Percentiles rank a stretch among this genome's conserved stretches.
Conservation (phyloP, 2,329 filamentous ascomycete genomes). For the Neofusicoccum umdonicola region DNA sequence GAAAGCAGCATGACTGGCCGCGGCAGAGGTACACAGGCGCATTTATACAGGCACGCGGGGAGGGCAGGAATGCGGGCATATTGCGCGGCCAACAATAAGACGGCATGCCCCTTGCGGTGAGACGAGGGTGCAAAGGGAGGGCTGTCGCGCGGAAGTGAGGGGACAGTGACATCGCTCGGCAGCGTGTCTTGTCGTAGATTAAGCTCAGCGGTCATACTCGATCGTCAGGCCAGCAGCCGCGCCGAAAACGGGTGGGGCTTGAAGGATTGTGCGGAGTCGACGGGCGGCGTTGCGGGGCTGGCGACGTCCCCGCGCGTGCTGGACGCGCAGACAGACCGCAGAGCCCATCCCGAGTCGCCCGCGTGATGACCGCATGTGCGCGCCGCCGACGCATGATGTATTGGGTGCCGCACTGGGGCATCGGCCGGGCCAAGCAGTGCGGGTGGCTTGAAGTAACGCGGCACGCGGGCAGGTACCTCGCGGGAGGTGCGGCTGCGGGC, state of each 20-base stretch:
- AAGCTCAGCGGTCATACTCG: background rate
- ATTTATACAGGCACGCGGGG: slow-evolving; percentile 7
- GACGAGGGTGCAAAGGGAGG: background rate
- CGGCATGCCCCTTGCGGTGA: background rate
- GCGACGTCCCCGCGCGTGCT: too few species aligned
- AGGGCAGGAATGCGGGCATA: background rate
- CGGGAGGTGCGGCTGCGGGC: too few species aligned
- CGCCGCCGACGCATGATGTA: background rate
- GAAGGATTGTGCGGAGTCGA: background rate
- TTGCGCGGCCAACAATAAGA: background rate
- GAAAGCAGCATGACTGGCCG: background rate
- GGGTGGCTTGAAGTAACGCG: background rate
- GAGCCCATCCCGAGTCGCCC: background rate
- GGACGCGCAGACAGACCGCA: too few species aligned
- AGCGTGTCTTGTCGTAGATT: background rate
- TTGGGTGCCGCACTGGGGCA: background rate
- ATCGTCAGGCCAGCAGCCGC: background rate
- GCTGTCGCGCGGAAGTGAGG: background rate
- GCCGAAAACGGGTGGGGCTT: background rate
- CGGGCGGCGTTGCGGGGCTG: background rate
- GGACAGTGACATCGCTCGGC: slow-evolving; percentile 3
- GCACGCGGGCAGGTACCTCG: too few species aligned
- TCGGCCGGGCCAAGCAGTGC: background rate
- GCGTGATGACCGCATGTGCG: background rate
- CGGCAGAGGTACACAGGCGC: background rate